Percentiles rank a stretch among this genome's conserved stretches.
Evolutionary conservation across 257 asterid species (phyloP).

Genomic region (Solanum sparsipilum): DNA sequence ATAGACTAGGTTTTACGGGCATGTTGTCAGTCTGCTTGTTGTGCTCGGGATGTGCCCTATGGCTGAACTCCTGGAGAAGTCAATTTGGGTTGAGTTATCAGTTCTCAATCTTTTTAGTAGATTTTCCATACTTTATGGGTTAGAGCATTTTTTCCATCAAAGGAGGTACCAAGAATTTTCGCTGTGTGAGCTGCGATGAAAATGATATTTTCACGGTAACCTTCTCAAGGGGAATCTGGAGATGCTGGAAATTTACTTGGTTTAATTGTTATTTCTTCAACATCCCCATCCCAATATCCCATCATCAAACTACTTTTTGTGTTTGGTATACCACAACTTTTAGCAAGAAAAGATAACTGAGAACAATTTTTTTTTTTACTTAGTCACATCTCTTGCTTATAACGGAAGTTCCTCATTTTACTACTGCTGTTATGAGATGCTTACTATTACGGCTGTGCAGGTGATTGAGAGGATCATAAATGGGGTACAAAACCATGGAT

Average conservation of each 20-base stretch:
- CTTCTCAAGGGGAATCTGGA: not conserved
- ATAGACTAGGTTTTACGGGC: not conserved
- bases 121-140: not conserved
- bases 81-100: not conserved
- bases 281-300: not conserved
- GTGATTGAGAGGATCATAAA: slow-evolving; percentile 67
- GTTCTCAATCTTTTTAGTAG: not conserved
- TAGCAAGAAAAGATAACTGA: not conserved
- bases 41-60: not conserved
- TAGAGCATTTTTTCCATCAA: not conserved
- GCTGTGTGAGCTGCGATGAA: not conserved
- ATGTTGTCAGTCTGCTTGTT: not conserved
- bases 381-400: not conserved
- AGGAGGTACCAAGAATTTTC: not conserved
- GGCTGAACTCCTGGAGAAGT: not conserved
- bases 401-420: not conserved
- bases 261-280: not conserved
- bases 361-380: not conserved
- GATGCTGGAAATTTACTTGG: not conserved
- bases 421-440: not conserved
- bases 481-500: slow-evolving; percentile 68
- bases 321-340: not conserved
- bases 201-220: not conserved
- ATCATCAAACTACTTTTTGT: not conserved
- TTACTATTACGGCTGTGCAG: slow-evolving; percentile 16